A percentile compares a stretch with the other conserved stretches of the same genome.
phyloP scores from a whole-genome alignment of 2,329 filamentous ascomycete genomes.

The Penicillium sp. region DNA sequence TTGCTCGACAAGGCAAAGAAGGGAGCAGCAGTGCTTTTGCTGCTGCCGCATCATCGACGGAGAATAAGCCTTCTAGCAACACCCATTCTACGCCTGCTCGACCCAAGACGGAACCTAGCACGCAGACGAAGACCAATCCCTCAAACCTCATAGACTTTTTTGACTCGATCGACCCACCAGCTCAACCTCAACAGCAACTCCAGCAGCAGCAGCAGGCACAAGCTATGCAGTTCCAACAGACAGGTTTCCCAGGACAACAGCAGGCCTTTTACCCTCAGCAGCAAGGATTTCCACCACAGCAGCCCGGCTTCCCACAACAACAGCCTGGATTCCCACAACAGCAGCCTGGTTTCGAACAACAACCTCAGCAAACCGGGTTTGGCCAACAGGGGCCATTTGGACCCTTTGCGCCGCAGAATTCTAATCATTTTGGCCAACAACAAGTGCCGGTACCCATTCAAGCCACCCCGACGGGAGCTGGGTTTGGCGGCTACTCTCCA shows the following conservation, averaged over 20 bases:
- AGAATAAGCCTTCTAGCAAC: slow-evolving; percentile 34
- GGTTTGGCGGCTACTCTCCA: slow-evolving; percentile 80
- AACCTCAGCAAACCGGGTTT: slow-evolving; percentile 43
- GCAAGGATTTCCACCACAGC: slow-evolving; percentile 43
- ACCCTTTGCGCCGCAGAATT: slow-evolving; percentile 33
- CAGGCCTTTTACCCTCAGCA: slow-evolving; percentile 32
- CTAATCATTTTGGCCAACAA: slow-evolving; percentile 44
- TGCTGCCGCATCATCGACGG: slow-evolving; percentile 22
- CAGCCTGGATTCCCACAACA: slow-evolving; percentile 33
- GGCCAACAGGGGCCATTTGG: slow-evolving; percentile 28
- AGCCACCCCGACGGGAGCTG: slow-evolving; percentile 71
- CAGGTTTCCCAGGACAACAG: slow-evolving; percentile 34
- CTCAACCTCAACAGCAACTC: slow-evolving; percentile 57
- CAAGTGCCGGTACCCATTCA: slow-evolving; percentile 57
- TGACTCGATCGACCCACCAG: slow-evolving; percentile 85
- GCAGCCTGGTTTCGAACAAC: slow-evolving; percentile 28
- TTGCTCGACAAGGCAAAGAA: slow-evolving; percentile 80
- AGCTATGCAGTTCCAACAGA: slow-evolving; percentile 48
- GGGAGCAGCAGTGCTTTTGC: slow-evolving; percentile 40
- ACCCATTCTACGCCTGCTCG: slow-evolving; percentile 29
- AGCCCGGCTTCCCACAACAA: slow-evolving; percentile 36
- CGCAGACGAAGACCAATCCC: slow-evolving; percentile 44
- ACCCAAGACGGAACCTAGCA: slow-evolving; percentile 35
- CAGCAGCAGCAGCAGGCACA: slow-evolving; percentile 26
- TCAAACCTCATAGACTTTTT: slow-evolving; percentile 93